Evolutionary conservation across 306 rosid genomes (phyloP), one percentile per base, ranked within the genome.

Genomic region (Trifolium dubium): DNA sequence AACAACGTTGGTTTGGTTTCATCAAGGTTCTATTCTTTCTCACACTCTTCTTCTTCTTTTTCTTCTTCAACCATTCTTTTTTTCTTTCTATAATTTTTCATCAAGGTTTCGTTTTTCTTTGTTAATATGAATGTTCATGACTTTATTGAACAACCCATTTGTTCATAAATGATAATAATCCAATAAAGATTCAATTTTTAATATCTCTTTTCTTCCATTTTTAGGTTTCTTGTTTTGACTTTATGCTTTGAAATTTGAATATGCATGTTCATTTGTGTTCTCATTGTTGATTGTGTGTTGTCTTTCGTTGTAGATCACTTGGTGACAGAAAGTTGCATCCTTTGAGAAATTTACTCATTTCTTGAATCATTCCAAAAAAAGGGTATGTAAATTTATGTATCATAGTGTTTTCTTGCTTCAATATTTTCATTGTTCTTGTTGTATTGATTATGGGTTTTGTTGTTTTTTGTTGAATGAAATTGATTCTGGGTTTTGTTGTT

Each of bases 311-410:
- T 43, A 76, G 90, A 73, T 77, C 72, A 67, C 72, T 80, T 63
- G 75, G 6, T 13, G 55, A 59, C 59, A 18, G 46, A 55, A 77
- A 55, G 59, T 68, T 56, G 18, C 60, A 7, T 64, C 77, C 75
- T 28, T 76, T 75, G 77, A 82, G 85, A 81, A 85, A 65, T 74
- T 76, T 31, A 78, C 83, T 77, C 82, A 70, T 76, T 77, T 84
- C 83, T 85, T 82, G 81, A 82, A 85, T 71, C 83, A 71, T 18
- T 55, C 6, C 65, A 56, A 19, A 32, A n/a, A 79, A 79, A 85
- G 86, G 85, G 87, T 83, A 73, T 41, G 70, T 28, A 29, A 28
- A 49, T 60, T 15, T 14, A 32, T 31, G 7, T 11, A 13, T 60
- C 10, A 31, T 41, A 14, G 31, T 31, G n/a, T 59, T 47, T 77